phyloP scores from a whole-genome alignment of 352 stramenopile genomes.

The Globisporangium canariense region DNA sequence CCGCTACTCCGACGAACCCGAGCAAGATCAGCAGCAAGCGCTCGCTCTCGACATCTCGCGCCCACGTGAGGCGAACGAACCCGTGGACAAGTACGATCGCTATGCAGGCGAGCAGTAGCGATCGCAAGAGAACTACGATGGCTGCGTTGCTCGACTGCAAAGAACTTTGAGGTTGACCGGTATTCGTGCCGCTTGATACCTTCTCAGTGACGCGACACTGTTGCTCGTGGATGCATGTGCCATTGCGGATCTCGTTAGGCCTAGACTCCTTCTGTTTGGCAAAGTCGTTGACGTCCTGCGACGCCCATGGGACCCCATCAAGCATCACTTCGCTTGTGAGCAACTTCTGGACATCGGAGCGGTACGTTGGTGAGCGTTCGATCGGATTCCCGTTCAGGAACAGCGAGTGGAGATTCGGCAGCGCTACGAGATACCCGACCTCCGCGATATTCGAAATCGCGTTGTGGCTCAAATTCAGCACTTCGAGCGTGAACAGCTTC shows the following conservation, averaged over 20 bases:
- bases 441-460: constrained; percentile 16
- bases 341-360: constrained; percentile 16
- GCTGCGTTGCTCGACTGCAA: not conserved
- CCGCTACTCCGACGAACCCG: not conserved
- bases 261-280: not conserved
- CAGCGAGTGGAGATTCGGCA: constrained; percentile 18
- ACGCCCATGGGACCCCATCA: constrained; percentile 14
- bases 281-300: constrained; percentile 12
- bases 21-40: constrained; percentile 9
- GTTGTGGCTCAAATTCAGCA: constrained; percentile 22
- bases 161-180: too few relatives aligned
- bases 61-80: constrained; percentile 3
- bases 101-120: constrained; percentile 12
- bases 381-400: constrained; percentile 19
- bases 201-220: not conserved
- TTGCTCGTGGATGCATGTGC: not conserved
- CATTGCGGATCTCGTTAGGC: not conserved
- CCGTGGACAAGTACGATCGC: constrained; percentile 13
- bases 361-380: constrained; percentile 12
- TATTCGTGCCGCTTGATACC: not conserved
- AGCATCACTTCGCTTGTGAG: constrained; percentile 20
- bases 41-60: constrained; percentile 10
- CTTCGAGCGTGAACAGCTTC: constrained; percentile 17
- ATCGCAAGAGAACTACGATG: not conserved
- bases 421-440: constrained; percentile 17